These are phyloP conservation scores for Stephanodiscus minutulus DNA, from an alignment of 108 stramenopile genomes.

Conservation along the genomic window DNA sequence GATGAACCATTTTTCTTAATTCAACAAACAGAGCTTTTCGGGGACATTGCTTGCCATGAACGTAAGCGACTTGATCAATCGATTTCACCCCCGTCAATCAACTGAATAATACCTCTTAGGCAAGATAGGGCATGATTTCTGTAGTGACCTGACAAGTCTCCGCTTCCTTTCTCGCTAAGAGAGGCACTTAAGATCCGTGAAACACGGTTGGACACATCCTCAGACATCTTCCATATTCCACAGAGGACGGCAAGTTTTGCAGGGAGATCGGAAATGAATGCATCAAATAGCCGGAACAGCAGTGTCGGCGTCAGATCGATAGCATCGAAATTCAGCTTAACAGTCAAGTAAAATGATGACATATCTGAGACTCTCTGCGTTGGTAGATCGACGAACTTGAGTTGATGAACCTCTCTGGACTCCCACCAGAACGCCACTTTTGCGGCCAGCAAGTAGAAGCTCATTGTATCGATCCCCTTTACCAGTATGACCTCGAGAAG, in stretches of 20 bases:
- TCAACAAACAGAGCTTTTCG: too few species aligned
- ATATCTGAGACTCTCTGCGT: slow-evolving; percentile 20
- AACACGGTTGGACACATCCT: slow-evolving; percentile 35
- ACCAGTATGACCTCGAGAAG: slow-evolving; percentile 45
- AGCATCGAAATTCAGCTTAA: slow-evolving; percentile 22
- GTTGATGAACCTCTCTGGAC: slow-evolving; percentile 14
- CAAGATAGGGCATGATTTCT: slow-evolving; percentile 9
- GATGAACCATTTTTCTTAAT: too few species aligned
- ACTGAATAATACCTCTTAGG: slow-evolving; percentile 13
- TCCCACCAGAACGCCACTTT: slow-evolving; percentile 44
- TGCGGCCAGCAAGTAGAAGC: slow-evolving; percentile 30
- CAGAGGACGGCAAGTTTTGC: slow-evolving; percentile 33
- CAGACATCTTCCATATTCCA: slow-evolving; percentile 35
- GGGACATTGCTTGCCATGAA: too few species aligned
- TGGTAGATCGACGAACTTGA: slow-evolving; percentile 10
- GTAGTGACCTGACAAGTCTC: not conserved
- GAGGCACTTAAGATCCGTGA: slow-evolving; percentile 23
- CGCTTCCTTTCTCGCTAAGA: not conserved
- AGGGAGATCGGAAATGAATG: slow-evolving; percentile 29
- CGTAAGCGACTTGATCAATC: too few species aligned
- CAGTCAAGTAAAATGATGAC: slow-evolving; percentile 34
- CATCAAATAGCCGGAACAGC: slow-evolving; percentile 17
- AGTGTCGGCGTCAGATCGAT: slow-evolving; percentile 11
- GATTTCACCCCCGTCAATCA: slow-evolving; percentile 26
- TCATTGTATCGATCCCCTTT: slow-evolving; percentile 26